A percentile compares a stretch with the other conserved stretches of the same genome.
phyloP scores from a whole-genome alignment of 768 basidiomycete genomes.

The Royoungia palumana region DNA sequence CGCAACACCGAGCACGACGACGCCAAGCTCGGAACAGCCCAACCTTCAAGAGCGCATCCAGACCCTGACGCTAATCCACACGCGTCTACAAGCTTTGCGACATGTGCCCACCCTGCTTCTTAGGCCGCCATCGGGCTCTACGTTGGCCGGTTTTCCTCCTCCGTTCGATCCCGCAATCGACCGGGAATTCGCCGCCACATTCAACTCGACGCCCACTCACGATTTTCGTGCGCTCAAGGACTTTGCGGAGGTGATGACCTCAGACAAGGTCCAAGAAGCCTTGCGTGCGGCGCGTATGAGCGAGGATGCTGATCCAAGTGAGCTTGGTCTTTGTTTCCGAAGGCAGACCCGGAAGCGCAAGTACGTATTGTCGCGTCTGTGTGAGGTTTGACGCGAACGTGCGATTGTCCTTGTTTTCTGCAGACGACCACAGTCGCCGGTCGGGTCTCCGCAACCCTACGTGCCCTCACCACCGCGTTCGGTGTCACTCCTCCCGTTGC shows the following conservation, averaged over 20 bases:
- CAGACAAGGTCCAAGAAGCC: slow-evolving; percentile 56
- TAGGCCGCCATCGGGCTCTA: slow-evolving; percentile 32
- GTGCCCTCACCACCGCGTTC: slow-evolving; percentile 38
- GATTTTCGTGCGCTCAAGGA: slow-evolving; percentile 48
- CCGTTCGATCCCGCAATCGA: slow-evolving; percentile 26
- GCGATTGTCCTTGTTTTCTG: not conserved
- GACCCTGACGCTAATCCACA: slow-evolving; percentile 44
- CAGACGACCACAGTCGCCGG: slow-evolving; percentile 53
- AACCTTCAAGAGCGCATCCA: slow-evolving; percentile 45
- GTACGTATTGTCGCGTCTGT: slow-evolving; percentile 34
- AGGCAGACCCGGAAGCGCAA: slow-evolving; percentile 55
- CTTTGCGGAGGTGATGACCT: slow-evolving; percentile 45
- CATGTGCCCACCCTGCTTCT: slow-evolving; percentile 46
- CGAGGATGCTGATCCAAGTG: slow-evolving; percentile 48
- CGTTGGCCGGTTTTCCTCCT: slow-evolving; percentile 24
- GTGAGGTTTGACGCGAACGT: not conserved
- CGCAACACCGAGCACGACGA: slow-evolving; percentile 1
- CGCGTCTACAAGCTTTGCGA: slow-evolving; percentile 42
- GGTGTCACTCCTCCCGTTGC: slow-evolving; percentile 41
- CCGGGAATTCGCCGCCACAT: slow-evolving; percentile 28
- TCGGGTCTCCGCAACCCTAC: slow-evolving; percentile 58
- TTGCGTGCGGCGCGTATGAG: slow-evolving; percentile 54
- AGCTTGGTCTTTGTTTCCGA: slow-evolving; percentile 43
- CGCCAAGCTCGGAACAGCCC: slow-evolving; percentile 4
- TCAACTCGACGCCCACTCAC: slow-evolving; percentile 27